A percentile compares a stretch with the other conserved stretches of the same genome.
These are phyloP conservation scores for Fraxinus dipetala DNA, from an alignment of 305 asterid genomes.

Conservation along the genomic window DNA sequence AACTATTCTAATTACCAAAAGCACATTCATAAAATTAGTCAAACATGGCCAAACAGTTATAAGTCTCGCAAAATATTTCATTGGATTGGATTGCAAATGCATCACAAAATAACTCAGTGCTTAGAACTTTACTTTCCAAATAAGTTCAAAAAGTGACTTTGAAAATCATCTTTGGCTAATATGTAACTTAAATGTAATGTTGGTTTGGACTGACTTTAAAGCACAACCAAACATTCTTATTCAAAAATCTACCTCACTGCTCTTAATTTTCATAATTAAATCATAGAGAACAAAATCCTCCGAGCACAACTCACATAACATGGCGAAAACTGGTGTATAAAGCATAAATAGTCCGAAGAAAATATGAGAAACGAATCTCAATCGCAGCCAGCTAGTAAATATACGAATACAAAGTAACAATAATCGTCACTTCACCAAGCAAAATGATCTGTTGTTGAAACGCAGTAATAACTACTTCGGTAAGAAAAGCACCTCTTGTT, in stretches of 20 bases:
- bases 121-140: neutral
- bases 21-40: neutral
- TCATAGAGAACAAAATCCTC: slow-evolving; percentile 1
- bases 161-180: neutral
- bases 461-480: neutral
- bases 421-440: neutral
- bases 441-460: neutral
- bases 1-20: too few species aligned
- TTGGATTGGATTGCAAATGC: neutral
- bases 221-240: neutral
- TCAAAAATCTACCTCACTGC: neutral
- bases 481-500: slow-evolving; percentile 12
- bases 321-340: slow-evolving; percentile 20
- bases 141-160: neutral
- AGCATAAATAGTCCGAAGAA: neutral
- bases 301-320: slow-evolving; percentile 13
- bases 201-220: neutral
- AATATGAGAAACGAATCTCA: neutral
- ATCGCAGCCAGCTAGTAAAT: slow-evolving; percentile 15
- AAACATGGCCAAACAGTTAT: neutral
- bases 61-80: neutral
- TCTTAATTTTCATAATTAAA: neutral
- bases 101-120: neutral
- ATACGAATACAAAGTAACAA: slow-evolving; percentile 15
- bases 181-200: neutral